A percentile compares a stretch with the other conserved stretches of the same genome.
Evolutionary conservation across 371 early-diverging fungal genomes (phyloP).

Genomic region (Mucor racemosus): DNA sequence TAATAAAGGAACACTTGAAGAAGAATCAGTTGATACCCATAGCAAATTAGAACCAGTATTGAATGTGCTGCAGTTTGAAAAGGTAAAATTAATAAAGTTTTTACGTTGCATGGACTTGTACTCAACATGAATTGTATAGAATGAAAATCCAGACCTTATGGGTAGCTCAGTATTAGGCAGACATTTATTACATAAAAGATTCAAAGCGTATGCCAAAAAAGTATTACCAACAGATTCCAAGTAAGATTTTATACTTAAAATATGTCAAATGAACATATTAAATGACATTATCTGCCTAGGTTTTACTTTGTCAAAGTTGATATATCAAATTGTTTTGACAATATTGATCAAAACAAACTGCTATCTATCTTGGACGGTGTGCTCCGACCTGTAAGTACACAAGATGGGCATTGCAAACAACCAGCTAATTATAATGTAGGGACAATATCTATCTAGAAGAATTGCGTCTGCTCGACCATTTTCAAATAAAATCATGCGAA

Average conservation of each 20-base stretch:
- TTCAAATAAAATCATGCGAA: neutral
- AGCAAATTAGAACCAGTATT: slow-evolving; percentile 28
- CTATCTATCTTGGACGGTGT: slow-evolving; percentile 59
- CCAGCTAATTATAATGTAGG: neutral
- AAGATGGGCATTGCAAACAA: neutral
- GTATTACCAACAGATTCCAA: slow-evolving; percentile 13
- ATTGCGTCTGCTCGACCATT: neutral
- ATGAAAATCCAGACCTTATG: slow-evolving; percentile 27
- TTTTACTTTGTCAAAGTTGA: slow-evolving; percentile 86
- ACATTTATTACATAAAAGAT: slow-evolving; percentile 56
- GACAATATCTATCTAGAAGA: neutral
- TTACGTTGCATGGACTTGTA: too few species aligned
- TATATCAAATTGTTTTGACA: slow-evolving; percentile 78
- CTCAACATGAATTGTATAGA: neutral
- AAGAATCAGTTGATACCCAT: neutral
- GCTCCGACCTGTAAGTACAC: neutral
- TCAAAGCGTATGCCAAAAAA: slow-evolving; percentile 52
- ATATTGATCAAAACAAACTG: slow-evolving; percentile 73
- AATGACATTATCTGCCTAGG: neutral
- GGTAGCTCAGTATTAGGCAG: slow-evolving; percentile 61
- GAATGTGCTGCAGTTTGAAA: slow-evolving; percentile 42
- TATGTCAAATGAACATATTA: too few species aligned
- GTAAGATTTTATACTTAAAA: neutral
- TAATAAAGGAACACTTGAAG: neutral
- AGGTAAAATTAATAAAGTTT: slow-evolving; percentile 23